Conservation (phyloP, 2,329 filamentous ascomycete genomes). For the Penicillium crustosum region DNA sequence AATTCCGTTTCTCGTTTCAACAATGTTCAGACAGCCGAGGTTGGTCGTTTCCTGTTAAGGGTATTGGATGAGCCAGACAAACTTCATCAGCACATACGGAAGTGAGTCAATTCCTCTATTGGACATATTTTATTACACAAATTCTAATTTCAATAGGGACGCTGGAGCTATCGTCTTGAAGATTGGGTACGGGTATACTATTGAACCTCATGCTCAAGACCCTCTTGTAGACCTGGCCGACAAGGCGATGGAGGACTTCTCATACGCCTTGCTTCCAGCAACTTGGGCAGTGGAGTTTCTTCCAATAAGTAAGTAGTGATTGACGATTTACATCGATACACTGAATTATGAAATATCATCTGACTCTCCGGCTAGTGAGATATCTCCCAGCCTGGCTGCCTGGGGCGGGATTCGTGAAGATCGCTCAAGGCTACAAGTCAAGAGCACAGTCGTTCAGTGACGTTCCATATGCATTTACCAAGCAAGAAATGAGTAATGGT, state of each 20-base stretch:
- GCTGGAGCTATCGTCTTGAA: slow-evolving; percentile 44
- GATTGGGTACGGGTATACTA: slow-evolving; percentile 39
- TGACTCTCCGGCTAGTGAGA: slow-evolving; percentile 20
- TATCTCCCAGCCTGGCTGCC: slow-evolving; percentile 49
- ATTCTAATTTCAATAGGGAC: slow-evolving; percentile 24
- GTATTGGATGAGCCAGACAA: slow-evolving; percentile 43
- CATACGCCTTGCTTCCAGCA: slow-evolving; percentile 43
- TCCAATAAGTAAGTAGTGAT: slow-evolving; percentile 30
- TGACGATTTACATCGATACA: background rate
- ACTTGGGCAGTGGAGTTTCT: slow-evolving; percentile 49
- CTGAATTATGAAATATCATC: background rate
- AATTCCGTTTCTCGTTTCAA: slow-evolving; percentile 41
- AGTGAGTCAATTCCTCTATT: slow-evolving; percentile 6
- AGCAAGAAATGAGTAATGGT: slow-evolving; percentile 40
- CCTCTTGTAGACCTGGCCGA: slow-evolving; percentile 45
- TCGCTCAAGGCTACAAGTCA: slow-evolving; percentile 37
- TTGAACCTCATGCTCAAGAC: slow-evolving; percentile 25
- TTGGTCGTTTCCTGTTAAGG: slow-evolving; percentile 44
- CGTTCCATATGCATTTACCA: slow-evolving; percentile 47
- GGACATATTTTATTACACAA: background rate
- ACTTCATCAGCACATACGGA: slow-evolving; percentile 44
- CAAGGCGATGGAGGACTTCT: slow-evolving; percentile 44
- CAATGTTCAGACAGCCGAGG: slow-evolving; percentile 46
- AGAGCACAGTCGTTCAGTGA: slow-evolving; percentile 30
- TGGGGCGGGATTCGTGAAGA: slow-evolving; percentile 46